Evolutionary conservation across 352 stramenopile genomes (phyloP), one percentile per base, ranked within the genome.

Genomic region (Hyaloperonospora arabidopsidis): DNA sequence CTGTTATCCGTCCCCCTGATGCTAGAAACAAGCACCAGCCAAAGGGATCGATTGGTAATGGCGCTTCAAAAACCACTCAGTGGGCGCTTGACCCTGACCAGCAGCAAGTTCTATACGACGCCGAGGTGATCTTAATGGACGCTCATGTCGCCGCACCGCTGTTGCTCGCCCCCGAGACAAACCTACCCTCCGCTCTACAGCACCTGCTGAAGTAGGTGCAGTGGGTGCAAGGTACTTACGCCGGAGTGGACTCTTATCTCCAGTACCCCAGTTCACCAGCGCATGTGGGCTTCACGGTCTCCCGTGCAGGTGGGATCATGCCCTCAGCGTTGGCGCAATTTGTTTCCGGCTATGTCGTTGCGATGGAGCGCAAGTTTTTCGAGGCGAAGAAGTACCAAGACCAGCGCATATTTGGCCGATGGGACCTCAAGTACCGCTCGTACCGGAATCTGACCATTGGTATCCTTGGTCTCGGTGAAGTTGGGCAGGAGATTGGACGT

Each of bases 171-270:
- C 62, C 51, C 0, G 52, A 57, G n/a, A 43, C 41, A n/a, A 59
- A 44, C 38, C 53, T 74, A 14, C 55, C 59, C 1, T 18, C 57
- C n/a, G 52, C 71, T 49, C 65, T 72, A 36, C 45, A 61, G n/a
- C 28, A 63, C n/a, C 45, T 85, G 12, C 52, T 84, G 5, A n/a
- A 45, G 22, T 70, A 76, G 4, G 41, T 87, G 14, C 43, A 76
- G 51, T 87, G 77, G 76, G 64, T 87, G 49, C 79, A 89, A 57
- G 70, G 66, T 22, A 87, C 77, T 10, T 89, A 81, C 47, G 79
- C 79, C 4, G 79, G 79, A 0, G 76, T 87, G 17, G 76, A 89
- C 40, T 18, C 12, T 15, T 41, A 18, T 41, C n/a, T 41, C 11
- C 52, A 69, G 25, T 81, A 77, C 50, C 58, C 83, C 45, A 72